Percentiles rank a stretch among this genome's conserved stretches.
These are phyloP conservation scores for Botryosphaeria agaves DNA, from an alignment of 2,329 filamentous ascomycete genomes.

Conservation along the genomic window DNA sequence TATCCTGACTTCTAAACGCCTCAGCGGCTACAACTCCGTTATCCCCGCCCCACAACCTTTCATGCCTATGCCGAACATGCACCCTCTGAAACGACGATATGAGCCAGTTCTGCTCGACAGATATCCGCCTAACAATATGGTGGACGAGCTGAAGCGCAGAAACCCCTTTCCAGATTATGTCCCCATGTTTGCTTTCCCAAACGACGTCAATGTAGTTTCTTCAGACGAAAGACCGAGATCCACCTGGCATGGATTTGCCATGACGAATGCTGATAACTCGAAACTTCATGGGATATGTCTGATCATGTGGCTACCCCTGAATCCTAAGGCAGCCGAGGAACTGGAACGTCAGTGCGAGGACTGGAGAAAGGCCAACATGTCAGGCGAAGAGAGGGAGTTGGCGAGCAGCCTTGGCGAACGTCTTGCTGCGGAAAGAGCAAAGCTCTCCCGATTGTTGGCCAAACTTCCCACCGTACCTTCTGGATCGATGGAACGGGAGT, in stretches of 20 bases:
- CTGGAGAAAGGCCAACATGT: conserved; percentile 52
- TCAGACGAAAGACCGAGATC: conserved; percentile 84
- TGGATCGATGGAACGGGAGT: conserved; percentile 64
- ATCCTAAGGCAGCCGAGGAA: conserved; percentile 64
- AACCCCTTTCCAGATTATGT: conserved; percentile 92
- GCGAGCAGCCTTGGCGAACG: conserved; percentile 82
- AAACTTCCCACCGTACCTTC: conserved; percentile 66
- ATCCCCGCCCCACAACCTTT: conserved; percentile 87
- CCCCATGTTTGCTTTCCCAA: conserved; percentile 98
- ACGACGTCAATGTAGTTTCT: conserved; percentile 92
- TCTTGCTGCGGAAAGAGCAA: conserved; percentile 71
- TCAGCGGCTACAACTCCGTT: conserved; percentile 97
- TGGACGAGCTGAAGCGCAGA: conserved; percentile 62
- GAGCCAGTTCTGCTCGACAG: conserved; percentile 92
- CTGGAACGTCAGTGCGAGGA: conserved; percentile 47
- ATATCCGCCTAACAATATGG: conserved; percentile 70
- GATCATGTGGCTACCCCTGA: conserved; percentile 83
- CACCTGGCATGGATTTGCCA: conserved; percentile 98
- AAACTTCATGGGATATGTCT: conserved; percentile 85
- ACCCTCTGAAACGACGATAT: conserved; percentile 82
- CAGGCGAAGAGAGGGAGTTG: conserved; percentile 74
- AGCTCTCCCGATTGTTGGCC: conserved; percentile 74
- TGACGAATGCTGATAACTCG: conserved; percentile 85
- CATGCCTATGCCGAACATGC: conserved; percentile 80
- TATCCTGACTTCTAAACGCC: conserved; percentile 64